Evolutionary conservation across 2,329 filamentous ascomycete species (phyloP).

Genomic region (Penicillium sp.): DNA sequence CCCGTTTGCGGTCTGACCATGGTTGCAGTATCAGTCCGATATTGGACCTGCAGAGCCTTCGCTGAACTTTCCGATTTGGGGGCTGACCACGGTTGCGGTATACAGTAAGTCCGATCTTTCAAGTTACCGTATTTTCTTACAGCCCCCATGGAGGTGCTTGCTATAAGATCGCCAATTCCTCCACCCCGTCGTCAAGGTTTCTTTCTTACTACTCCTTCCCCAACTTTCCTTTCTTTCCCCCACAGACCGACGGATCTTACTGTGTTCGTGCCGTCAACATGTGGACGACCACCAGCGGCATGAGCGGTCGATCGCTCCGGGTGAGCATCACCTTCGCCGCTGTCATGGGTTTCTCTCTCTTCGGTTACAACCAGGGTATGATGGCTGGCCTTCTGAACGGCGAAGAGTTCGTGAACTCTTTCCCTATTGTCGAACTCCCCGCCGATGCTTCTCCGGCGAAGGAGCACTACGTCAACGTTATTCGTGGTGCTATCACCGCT

Average conservation of each 20-base stretch:
- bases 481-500: slow-evolving; percentile 48
- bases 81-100: no score
- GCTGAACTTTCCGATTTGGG: no score
- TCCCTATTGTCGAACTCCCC: slow-evolving; percentile 21
- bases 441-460: slow-evolving; percentile 15
- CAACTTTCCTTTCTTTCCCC: background rate
- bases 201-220: no score
- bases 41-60: no score
- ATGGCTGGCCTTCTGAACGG: slow-evolving; percentile 30
- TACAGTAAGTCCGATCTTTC: no score
- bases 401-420: slow-evolving; percentile 22
- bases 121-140: no score
- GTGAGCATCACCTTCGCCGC: slow-evolving; percentile 27
- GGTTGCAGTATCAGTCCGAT: no score
- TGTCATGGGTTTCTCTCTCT: slow-evolving; percentile 50
- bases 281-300: slow-evolving; percentile 29
- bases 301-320: slow-evolving; percentile 22
- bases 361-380: slow-evolving; percentile 35
- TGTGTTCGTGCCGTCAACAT: slow-evolving; percentile 18
- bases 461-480: slow-evolving; percentile 33
- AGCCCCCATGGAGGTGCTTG: no score
- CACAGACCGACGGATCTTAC: background rate
- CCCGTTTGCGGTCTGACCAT: no score
- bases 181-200: no score
- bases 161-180: no score